phyloP scores from a whole-genome alignment of 495 filamentous ascomycete genomes.

The Opeltia flavorubescens region DNA sequence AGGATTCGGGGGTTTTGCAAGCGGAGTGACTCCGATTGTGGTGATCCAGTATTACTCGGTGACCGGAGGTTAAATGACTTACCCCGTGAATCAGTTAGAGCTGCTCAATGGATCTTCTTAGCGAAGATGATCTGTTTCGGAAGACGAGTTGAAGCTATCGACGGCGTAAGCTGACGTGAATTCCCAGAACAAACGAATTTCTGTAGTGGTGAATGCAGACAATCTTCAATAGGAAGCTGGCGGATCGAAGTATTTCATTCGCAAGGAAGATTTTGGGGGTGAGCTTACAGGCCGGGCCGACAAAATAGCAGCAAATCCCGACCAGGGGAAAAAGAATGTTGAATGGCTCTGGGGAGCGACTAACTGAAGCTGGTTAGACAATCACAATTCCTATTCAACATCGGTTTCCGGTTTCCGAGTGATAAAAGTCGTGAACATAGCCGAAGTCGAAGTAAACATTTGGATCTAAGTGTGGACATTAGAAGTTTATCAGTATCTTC shows the following conservation, averaged over 20 bases:
- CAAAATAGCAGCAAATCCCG: background rate
- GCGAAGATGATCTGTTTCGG: background rate
- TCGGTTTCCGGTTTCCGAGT: too few relatives aligned
- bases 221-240: too few relatives aligned
- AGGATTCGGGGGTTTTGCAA: background rate
- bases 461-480: too few relatives aligned
- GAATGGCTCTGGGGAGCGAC: background rate
- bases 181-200: background rate
- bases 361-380: background rate
- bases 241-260: too few relatives aligned
- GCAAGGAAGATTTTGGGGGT: background rate
- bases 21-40: slow-evolving; percentile 9
- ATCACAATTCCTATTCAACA: too few relatives aligned
- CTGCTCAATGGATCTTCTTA: too few relatives aligned
- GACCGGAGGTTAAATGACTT: background rate
- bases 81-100: background rate
- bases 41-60: background rate
- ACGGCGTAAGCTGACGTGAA: too few relatives aligned
- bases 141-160: background rate
- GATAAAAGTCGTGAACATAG: too few relatives aligned
- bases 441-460: too few relatives aligned
- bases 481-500: too few relatives aligned
- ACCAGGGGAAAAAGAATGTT: background rate
- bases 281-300: background rate
- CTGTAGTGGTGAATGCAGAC: background rate